Conservation (phyloP, 2,329 filamentous ascomycete species). For the Paraconiothyrium brasiliense region DNA sequence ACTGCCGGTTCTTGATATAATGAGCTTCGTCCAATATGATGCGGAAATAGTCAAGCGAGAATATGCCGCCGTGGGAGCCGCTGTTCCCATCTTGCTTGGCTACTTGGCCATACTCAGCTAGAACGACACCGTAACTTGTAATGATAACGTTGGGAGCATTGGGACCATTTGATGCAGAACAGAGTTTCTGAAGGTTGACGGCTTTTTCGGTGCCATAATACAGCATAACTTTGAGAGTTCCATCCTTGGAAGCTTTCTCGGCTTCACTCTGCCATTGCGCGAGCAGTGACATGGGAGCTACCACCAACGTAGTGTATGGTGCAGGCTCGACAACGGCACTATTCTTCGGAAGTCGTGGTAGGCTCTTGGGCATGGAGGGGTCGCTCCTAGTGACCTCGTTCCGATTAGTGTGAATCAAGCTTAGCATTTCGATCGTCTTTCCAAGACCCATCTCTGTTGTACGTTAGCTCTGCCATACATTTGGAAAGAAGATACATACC, state of each 20-base stretch:
- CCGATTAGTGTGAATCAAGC: conserved; percentile 85
- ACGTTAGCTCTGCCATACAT: conserved; percentile 23
- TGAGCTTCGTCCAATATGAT: conserved; percentile 96
- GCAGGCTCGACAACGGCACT: conserved; percentile 70
- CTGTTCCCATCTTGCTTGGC: conserved; percentile 72
- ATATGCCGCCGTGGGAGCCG: conserved; percentile 73
- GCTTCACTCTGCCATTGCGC: conserved; percentile 97
- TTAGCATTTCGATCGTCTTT: conserved; percentile 99
- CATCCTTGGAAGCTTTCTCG: conserved; percentile 85
- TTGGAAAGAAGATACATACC: conserved; percentile 39
- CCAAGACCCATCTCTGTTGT: conserved; percentile 87
- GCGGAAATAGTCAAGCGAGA: conserved; percentile 93
- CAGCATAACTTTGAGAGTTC: conserved; percentile 82
- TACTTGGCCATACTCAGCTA: conserved; percentile 87
- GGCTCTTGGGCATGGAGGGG: conserved; percentile 62
- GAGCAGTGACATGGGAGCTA: conserved; percentile 97
- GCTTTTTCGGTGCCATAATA: conserved; percentile 93
- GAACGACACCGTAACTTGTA: conserved; percentile 90
- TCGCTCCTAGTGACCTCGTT: conserved; percentile 59
- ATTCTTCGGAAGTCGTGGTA: conserved; percentile 69
- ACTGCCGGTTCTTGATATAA: conserved; percentile 84
- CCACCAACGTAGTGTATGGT: conserved; percentile 88
- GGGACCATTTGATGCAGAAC: conserved; percentile 75
- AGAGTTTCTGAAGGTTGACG: conserved; percentile 79
- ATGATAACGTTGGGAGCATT: conserved; percentile 90